A percentile compares a stretch with the other conserved stretches of the same genome.
Conservation (phyloP, 2,329 filamentous ascomycete species). For the Alternaria tenuissima region DNA sequence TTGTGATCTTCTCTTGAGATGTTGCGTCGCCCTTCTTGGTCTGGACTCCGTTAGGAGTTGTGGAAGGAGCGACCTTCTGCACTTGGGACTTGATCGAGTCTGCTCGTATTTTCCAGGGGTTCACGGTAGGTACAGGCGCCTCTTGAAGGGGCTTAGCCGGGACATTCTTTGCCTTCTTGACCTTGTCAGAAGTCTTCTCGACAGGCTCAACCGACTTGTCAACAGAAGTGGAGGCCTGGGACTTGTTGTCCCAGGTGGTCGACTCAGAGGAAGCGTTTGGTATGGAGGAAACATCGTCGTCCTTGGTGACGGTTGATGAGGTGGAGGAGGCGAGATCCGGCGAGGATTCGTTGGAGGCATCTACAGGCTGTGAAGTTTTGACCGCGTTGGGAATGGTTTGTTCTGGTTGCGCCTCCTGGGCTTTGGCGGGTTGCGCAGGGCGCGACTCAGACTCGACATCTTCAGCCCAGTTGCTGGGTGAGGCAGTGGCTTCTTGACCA, state of each 20-base stretch:
- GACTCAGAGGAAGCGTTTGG: slow-evolving; percentile 71
- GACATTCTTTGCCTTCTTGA: slow-evolving; percentile 52
- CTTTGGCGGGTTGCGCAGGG: slow-evolving; percentile 35
- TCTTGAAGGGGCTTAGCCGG: slow-evolving; percentile 73
- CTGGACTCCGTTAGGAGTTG: slow-evolving; percentile 28
- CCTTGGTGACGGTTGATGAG: slow-evolving; percentile 63
- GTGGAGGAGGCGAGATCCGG: slow-evolving; percentile 64
- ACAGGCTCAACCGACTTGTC: slow-evolving; percentile 67
- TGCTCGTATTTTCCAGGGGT: slow-evolving; percentile 84
- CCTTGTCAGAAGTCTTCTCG: slow-evolving; percentile 63
- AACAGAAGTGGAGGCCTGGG: slow-evolving; percentile 67
- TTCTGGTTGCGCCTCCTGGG: slow-evolving; percentile 33
- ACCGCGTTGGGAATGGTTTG: slow-evolving; percentile 28
- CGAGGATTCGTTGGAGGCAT: slow-evolving; percentile 54
- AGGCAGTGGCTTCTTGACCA: slow-evolving; percentile 36
- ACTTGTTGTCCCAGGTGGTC: slow-evolving; percentile 72
- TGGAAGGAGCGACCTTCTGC: slow-evolving; percentile 54
- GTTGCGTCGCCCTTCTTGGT: slow-evolving; percentile 38
- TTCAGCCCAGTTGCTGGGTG: slow-evolving; percentile 56
- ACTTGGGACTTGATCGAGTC: slow-evolving; percentile 68
- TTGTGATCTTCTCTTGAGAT: slow-evolving; percentile 29
- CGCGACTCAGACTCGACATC: slow-evolving; percentile 55
- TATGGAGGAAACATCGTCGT: slow-evolving; percentile 68
- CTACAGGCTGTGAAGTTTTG: slow-evolving; percentile 21
- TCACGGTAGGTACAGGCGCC: slow-evolving; percentile 82